Conservation (phyloP, 257 asterid genomes). For the Penstemon barbatus region DNA sequence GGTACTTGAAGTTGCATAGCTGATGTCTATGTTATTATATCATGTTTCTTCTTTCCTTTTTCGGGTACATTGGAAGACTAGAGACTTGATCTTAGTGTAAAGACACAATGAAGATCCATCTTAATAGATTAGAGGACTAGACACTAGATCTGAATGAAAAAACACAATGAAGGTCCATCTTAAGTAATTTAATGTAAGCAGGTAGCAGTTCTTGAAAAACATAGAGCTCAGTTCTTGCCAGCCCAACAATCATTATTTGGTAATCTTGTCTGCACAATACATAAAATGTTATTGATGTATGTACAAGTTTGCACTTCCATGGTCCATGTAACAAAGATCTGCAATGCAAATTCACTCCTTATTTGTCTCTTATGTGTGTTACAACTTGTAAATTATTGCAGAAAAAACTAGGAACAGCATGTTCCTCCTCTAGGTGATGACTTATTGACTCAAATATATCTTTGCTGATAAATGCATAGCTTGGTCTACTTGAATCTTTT, state of each 20-base stretch:
- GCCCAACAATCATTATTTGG: neutral
- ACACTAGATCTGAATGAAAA: neutral
- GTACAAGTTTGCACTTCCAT: constrained; percentile 7
- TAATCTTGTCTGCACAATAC: neutral
- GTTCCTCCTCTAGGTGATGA: neutral
- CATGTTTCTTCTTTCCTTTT: constrained; percentile 3
- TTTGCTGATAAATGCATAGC: too few species aligned
- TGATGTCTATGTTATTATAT: neutral
- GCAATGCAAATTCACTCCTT: neutral
- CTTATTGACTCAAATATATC: too few species aligned
- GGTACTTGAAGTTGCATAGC: constrained; percentile 21
- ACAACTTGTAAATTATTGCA: constrained; percentile 7
- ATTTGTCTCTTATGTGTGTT: neutral
- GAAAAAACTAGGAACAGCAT: neutral
- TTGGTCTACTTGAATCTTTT: neutral
- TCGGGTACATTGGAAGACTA: neutral
- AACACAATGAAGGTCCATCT: neutral
- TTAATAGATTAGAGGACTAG: neutral
- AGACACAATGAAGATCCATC: neutral
- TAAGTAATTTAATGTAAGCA: neutral
- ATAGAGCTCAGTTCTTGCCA: neutral
- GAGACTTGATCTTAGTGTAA: neutral
- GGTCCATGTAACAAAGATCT: constrained; percentile 6
- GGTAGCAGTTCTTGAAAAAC: constrained; percentile 2
- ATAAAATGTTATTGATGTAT: neutral